These are phyloP conservation scores for Amphirosellinia nigrospora DNA, from an alignment of 495 filamentous ascomycete species.

Conservation along the genomic window DNA sequence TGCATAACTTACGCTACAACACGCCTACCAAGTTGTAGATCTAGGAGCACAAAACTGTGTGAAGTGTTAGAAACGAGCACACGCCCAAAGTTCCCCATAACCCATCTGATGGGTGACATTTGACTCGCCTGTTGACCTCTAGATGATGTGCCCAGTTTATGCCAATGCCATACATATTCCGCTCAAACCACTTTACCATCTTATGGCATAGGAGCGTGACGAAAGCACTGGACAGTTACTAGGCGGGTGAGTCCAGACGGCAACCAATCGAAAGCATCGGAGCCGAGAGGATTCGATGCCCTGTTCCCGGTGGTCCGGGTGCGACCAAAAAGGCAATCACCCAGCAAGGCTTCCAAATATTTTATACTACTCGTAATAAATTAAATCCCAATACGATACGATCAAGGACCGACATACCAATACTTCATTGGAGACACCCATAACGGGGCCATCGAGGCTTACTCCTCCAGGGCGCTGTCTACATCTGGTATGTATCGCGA, in stretches of 20 bases:
- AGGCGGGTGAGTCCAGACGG: neutral
- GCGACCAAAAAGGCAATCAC: neutral
- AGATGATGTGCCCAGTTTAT: neutral
- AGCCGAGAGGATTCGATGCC: neutral
- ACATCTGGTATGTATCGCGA: neutral
- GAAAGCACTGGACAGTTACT: neutral
- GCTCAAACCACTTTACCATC: neutral
- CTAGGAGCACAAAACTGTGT: neutral
- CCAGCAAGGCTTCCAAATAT: neutral
- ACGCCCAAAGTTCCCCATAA: too few relatives aligned
- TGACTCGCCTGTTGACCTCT: neutral
- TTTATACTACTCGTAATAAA: neutral
- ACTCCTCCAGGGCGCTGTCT: slow-evolving; percentile 3
- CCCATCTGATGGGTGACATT: neutral
- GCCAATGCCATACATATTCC: neutral
- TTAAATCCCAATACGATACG: neutral
- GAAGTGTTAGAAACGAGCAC: neutral
- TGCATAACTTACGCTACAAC: neutral
- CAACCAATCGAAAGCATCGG: neutral
- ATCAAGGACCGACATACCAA: neutral
- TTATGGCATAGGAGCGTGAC: neutral
- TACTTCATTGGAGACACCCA: neutral
- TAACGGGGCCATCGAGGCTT: neutral
- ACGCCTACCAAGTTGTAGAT: neutral
- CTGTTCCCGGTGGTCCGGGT: neutral